Evolutionary conservation across 148 eudicot genomes (phyloP).

Genomic region (Pouteria glomerata): DNA sequence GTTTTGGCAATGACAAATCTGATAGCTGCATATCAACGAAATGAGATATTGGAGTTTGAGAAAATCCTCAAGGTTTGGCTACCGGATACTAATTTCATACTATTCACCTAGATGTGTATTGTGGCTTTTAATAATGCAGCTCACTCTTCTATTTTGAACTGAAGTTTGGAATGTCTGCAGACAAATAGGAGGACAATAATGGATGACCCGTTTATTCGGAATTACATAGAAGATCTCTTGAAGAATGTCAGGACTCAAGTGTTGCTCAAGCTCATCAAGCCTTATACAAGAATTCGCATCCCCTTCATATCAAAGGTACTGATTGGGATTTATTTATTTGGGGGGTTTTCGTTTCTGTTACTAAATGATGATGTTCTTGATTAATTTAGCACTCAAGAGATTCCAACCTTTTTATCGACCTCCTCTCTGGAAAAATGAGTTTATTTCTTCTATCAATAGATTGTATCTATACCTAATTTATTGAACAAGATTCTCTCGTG

Average conservation of each 20-base stretch:
- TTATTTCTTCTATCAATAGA: no score
- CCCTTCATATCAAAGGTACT: conserved; percentile 93
- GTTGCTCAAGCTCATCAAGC: conserved; percentile 94
- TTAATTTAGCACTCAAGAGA: no score
- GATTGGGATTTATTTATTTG: not conserved
- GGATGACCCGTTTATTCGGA: conserved; percentile 93
- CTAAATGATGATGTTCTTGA: not conserved
- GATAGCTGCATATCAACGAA: conserved; percentile 94
- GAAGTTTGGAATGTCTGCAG: conserved; percentile 26
- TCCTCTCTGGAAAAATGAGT: not conserved
- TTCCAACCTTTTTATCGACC: not conserved
- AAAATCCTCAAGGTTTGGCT: conserved; percentile 78
- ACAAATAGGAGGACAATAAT: conserved; percentile 90
- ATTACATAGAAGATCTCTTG: conserved; percentile 92
- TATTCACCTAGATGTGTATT: not conserved
- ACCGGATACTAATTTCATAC: not conserved
- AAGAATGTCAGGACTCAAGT: conserved; percentile 97
- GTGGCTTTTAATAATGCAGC: not conserved
- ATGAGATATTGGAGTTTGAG: conserved; percentile 92
- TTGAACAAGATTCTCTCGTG: no score
- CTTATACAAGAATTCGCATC: conserved; percentile 93
- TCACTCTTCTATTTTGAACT: not conserved
- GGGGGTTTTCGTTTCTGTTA: not conserved
- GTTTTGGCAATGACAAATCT: conserved; percentile 96
- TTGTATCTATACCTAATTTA: no score